Evolutionary conservation across 2,329 filamentous ascomycete genomes (phyloP), one percentile per base, ranked within the genome.

Genomic region (Paecilomyces sp.): DNA sequence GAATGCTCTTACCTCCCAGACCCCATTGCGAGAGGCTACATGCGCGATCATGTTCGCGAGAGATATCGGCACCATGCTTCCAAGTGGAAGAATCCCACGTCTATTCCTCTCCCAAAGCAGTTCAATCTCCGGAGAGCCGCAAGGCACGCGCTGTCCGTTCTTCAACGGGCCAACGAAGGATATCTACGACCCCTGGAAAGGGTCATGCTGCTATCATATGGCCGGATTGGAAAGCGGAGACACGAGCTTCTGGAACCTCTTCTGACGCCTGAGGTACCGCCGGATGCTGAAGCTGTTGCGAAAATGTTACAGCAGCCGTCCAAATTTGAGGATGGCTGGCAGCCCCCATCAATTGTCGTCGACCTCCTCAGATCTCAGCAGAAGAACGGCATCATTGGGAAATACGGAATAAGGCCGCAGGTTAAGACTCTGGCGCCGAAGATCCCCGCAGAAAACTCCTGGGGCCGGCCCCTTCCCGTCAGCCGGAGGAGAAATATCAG

Each of bases 1-100:
- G 82, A 87, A 73, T 79, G 78, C 62, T 79, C 81, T 58, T 87
- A 87, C 65, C 80, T 88, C 47, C 84, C 85, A 30, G 84, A 87
- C 66, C 76, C 81, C 1, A 71, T 77, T 60, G 82, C 83, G 47
- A 79, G 81, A 63, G 58, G 64, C 33, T 83, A 81, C 71, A 76
- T 84, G 69, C 76, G 75, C 60, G 66, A 75, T 57, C 76, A 84
- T 69, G 72, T 83, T 53, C 62, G 81, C 34, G 63, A 67, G 36
- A 76, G 80, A 62, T 86, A 83, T 70, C 77, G 78, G 57, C 72
- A 77, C 31, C 75, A 78, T 63, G 36, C 64, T 25, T 58, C 62
- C 31, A 61, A 62, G 61, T 18, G 36, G 12, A 59, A 65, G 63
- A 58, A 66, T 53, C 58, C 55, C 59, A 18, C 61, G 22, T 53